Conservation (phyloP, 2,329 filamentous ascomycete species). For the Trematosphaeria pertusa region DNA sequence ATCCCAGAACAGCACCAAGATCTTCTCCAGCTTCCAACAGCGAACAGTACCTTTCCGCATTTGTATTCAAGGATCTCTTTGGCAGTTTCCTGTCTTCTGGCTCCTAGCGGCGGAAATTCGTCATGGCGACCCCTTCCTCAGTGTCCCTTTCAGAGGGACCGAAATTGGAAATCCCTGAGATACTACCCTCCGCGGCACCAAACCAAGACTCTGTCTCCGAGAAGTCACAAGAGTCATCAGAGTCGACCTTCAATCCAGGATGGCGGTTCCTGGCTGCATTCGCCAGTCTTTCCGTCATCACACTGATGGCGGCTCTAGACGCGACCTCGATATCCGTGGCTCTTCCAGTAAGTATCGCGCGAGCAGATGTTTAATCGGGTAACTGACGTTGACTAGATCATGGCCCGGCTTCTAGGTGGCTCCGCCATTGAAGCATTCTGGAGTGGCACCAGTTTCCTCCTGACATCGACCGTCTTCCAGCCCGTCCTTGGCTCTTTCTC, state of each 20-base stretch:
- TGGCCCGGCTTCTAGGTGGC: slow-evolving; percentile 44
- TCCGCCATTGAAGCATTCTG: slow-evolving; percentile 52
- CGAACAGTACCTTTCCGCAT: too few relatives aligned
- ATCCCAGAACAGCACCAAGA: too few relatives aligned
- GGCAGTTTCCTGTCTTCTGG: too few relatives aligned
- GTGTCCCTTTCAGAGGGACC: slow-evolving; percentile 17
- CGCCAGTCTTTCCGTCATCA: slow-evolving; percentile 60
- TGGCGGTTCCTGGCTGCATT: slow-evolving; percentile 55
- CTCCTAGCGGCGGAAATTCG: too few relatives aligned
- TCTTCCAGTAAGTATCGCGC: slow-evolving; percentile 46
- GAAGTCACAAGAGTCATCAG: slow-evolving; percentile 10
- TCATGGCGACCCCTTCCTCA: slow-evolving; percentile 16
- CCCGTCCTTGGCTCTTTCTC: slow-evolving; percentile 50
- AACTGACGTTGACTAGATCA: slow-evolving; percentile 37
- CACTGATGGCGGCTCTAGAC: slow-evolving; percentile 69
- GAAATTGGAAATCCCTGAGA: slow-evolving; percentile 10
- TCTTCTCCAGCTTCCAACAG: too few relatives aligned
- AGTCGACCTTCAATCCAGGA: slow-evolving; percentile 38
- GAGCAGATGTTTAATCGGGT: not conserved
- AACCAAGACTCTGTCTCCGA: slow-evolving; percentile 19
- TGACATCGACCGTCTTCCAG: slow-evolving; percentile 67
- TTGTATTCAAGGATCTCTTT: too few relatives aligned
- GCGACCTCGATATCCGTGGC: slow-evolving; percentile 71
- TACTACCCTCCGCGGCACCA: slow-evolving; percentile 10
- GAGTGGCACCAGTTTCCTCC: slow-evolving; percentile 66